Conservation (phyloP, 345 rosid species). For the Syzygium aqueum region DNA sequence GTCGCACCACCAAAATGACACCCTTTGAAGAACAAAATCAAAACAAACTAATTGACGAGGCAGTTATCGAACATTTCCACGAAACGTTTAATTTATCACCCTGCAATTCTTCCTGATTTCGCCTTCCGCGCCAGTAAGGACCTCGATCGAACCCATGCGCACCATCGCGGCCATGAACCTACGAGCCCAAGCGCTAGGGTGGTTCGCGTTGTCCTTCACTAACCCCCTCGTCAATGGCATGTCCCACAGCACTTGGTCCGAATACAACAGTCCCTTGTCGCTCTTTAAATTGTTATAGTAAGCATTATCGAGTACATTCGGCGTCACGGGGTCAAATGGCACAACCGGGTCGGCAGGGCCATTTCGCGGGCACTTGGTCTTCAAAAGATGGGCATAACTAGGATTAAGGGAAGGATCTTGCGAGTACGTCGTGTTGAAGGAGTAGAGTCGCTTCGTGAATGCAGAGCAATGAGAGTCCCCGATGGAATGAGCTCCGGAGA, state of each 20-base stretch:
- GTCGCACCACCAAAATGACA: neutral
- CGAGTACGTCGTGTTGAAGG: neutral
- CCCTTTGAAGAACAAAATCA: neutral
- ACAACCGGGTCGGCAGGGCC: neutral
- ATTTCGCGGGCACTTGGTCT: neutral
- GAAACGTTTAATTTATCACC: neutral
- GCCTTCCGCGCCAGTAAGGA: slow-evolving; percentile 7
- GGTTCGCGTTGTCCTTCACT: neutral
- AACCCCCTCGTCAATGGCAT: neutral
- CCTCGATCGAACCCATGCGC: slow-evolving; percentile 8
- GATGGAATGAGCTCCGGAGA: slow-evolving; percentile 5
- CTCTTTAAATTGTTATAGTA: slow-evolving; percentile 6
- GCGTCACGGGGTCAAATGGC: slow-evolving; percentile 4
- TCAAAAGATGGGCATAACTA: neutral
- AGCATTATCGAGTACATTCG: slow-evolving; percentile 3
- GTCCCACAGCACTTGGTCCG: slow-evolving; percentile 9
- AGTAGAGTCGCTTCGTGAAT: slow-evolving; percentile 6
- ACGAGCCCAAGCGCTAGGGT: slow-evolving; percentile 2
- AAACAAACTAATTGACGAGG: neutral
- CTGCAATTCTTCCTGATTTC: slow-evolving; percentile 11
- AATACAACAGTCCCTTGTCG: slow-evolving; percentile 1
- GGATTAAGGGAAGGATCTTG: slow-evolving; percentile 7
- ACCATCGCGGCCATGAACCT: slow-evolving; percentile 5
- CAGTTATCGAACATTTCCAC: neutral
- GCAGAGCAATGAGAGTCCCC: slow-evolving; percentile 4